phyloP scores from a whole-genome alignment of 192 early-diverging fungal species.

The Coemansia sp. region DNA sequence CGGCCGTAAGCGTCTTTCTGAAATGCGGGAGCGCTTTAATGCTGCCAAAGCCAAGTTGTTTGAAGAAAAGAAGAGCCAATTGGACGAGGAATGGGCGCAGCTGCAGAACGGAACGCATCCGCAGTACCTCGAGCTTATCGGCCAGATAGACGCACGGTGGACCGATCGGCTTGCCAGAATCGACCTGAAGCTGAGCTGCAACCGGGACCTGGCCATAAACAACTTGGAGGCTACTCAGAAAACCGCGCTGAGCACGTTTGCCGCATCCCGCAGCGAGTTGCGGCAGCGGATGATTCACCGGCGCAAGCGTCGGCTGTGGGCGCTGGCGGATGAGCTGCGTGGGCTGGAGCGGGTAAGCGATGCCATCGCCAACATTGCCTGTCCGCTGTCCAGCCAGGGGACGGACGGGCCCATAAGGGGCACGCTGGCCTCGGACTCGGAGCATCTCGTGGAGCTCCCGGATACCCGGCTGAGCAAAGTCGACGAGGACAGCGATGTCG shows the following conservation, averaged over 20 bases:
- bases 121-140: constrained; percentile 35
- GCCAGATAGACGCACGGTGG: constrained; percentile 46
- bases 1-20: constrained; percentile 40
- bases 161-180: constrained; percentile 30
- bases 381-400: constrained; percentile 22
- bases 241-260: constrained; percentile 19
- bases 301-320: constrained; percentile 40
- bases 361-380: constrained; percentile 23
- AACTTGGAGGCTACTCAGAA: constrained; percentile 19
- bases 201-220: constrained; percentile 18
- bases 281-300: constrained; percentile 31
- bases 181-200: constrained; percentile 22
- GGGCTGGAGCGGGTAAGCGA: constrained; percentile 36
- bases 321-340: constrained; percentile 37
- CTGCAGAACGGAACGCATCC: constrained; percentile 43
- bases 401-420: constrained; percentile 4
- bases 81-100: constrained; percentile 42
- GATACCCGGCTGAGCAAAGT: constrained; percentile 20
- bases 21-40: constrained; percentile 44
- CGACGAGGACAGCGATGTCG: constrained; percentile 35
- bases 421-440: constrained; percentile 17
- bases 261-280: constrained; percentile 21
- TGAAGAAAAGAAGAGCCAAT: constrained; percentile 40
- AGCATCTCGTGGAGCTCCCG: constrained; percentile 28
- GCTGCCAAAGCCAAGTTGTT: constrained; percentile 27